Evolutionary conservation across 1,139 yeast species (phyloP), one percentile per base, ranked within the genome.

Genomic region (Meyerozyma sp.): DNA sequence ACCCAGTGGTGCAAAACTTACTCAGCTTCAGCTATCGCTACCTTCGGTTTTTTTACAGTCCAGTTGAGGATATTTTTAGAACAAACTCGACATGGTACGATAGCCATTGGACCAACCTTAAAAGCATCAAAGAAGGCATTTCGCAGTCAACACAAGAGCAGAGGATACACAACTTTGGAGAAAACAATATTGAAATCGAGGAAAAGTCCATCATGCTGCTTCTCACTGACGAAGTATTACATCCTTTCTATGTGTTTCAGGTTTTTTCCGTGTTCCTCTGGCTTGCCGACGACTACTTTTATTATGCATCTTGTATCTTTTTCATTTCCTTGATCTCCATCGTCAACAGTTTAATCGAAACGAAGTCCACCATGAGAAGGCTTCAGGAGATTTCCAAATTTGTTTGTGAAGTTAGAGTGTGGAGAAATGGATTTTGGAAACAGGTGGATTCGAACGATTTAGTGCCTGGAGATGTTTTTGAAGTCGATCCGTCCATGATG

Each of bases 381-480:
- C 72, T 94, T 53, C 78, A 86, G 43, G 83, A 82, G 40, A 78
- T 93, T 49, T 86, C 96, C 0, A 71, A 72, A 44, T 84, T 84
- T 55, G 76, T 73, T 11, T 86, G 95, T 57, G 91, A 84, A 43
- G 87, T 91, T 2, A 78, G 98, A 57, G 97, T 88, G 1, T 82
- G 94, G 77, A 79, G 98, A 59, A 90, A 87, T 58, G 96, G 86
- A 8, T 93, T 88, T 61, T 93, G 98, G 98, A 85, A 83, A 43
- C 91, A 85, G 50, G 72, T 86, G 1, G 75, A 77, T 36, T 86
- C 96, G 1, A 72, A 75, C n/a, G 94, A 89, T 42, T 72, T 93
- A 42, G 97, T 93, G 1, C 98, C 98, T 0, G 99, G 99, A 40
- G 99, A 93, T 62, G 80, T 90, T 1, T 87, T 83, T 60, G 98